These are phyloP conservation scores for Globisporangium alternatum DNA, from an alignment of 352 stramenopile genomes.

Conservation along the genomic window DNA sequence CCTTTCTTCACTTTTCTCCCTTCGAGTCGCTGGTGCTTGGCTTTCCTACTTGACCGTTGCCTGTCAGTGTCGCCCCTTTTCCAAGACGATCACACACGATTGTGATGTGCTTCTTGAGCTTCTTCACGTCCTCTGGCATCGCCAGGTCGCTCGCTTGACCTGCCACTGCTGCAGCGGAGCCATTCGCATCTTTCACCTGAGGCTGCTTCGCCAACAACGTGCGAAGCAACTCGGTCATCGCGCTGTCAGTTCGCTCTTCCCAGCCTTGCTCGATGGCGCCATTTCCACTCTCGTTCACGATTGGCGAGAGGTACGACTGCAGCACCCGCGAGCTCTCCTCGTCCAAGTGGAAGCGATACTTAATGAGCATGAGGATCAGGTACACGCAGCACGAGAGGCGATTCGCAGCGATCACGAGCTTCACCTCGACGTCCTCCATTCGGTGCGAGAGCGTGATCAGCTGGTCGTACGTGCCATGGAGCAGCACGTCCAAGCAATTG, in stretches of 20 bases:
- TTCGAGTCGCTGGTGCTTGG: neutral
- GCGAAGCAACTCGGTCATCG: constrained; percentile 84
- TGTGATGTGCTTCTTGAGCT: constrained; percentile 90
- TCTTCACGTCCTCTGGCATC: constrained; percentile 80
- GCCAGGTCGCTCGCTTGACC: constrained; percentile 39
- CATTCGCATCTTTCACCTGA: constrained; percentile 27
- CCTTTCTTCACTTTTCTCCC: neutral
- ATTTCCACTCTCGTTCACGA: constrained; percentile 50
- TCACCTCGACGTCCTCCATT: constrained; percentile 60
- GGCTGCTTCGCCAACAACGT: constrained; percentile 69
- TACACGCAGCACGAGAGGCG: constrained; percentile 71
- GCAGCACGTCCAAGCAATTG: constrained; percentile 78
- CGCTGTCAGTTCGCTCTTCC: constrained; percentile 83
- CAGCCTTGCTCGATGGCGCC: constrained; percentile 64
- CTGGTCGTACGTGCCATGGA: constrained; percentile 85
- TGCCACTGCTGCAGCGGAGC: constrained; percentile 18
- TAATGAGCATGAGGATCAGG: constrained; percentile 81
- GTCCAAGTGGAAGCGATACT: constrained; percentile 76
- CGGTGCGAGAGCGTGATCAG: constrained; percentile 67
- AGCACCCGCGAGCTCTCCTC: constrained; percentile 60
- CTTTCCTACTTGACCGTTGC: neutral
- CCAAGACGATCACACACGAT: constrained; percentile 87
- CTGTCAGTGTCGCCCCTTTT: constrained; percentile 61
- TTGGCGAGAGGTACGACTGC: constrained; percentile 61
- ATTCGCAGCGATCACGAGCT: constrained; percentile 54